Evolutionary conservation across 495 filamentous ascomycete species (phyloP), one percentile per base, ranked within the genome.

Genomic region (Penicillium crystallinum): DNA sequence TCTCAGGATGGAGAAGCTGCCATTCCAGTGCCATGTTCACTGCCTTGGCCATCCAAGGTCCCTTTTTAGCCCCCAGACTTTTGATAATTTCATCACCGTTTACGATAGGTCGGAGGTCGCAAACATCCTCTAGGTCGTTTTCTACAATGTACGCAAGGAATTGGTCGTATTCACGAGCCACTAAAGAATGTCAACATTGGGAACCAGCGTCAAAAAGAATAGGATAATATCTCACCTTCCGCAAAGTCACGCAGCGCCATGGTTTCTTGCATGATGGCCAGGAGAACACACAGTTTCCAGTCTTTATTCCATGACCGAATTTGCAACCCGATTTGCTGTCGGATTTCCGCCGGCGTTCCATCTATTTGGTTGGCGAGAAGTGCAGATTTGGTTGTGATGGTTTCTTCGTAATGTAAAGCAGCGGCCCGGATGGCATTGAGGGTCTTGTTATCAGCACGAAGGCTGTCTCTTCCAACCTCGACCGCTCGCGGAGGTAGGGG

Each of bases 1-100:
- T 69, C 2, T 79, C 80, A 3, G 91, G 89, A 63, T 97, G 81
- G 27, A 86, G 74, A 23, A 97, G 73, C 71, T 97, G 95, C 89
- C 90, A 97, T 49, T 81, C 80, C 65, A 93, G 77, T 25, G 84
- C 82, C 14, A 86, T 69, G 7, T 88, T 82, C 38, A 93, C 62
- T 12, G 89, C 90, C 49, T 72, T 70, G 52, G 79, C 78, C 77
- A 90, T 81, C 92, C 92, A 97, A 12, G 75, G 82, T 6, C 93
- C 93, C 2, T 82, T 80, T 55, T 76, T 78, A 2, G 73, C 74
- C 0, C 75, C 74, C 14, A 97, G 66, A 8, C 68, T 78, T 51
- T 81, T 72, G 21, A 78, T 72, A 34, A 97, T 73, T 15, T 85
- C 66, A 14, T 72, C 80, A 0, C 90, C 90, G 54, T 87, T 80